Conservation (phyloP, 2,329 filamentous ascomycete species). For the Cordyceps pruinosa region DNA sequence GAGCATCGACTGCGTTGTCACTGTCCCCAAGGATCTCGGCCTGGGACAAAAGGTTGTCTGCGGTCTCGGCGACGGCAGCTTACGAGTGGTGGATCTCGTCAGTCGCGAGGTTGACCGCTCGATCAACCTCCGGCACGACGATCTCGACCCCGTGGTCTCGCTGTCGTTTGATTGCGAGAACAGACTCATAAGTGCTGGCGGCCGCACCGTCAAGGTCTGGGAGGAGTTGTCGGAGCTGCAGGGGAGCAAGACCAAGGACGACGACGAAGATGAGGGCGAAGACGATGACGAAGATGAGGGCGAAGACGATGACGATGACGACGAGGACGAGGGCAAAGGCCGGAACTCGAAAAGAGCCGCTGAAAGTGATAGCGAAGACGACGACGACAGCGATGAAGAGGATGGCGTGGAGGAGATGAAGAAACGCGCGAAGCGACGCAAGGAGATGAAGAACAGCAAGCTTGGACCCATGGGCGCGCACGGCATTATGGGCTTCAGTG, state of each 20-base stretch:
- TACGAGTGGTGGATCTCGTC: slow-evolving; percentile 71
- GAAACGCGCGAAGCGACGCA: slow-evolving; percentile 39
- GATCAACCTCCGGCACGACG: slow-evolving; percentile 63
- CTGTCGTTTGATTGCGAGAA: slow-evolving; percentile 80
- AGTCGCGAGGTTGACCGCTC: slow-evolving; percentile 64
- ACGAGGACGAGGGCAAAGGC: slow-evolving; percentile 26
- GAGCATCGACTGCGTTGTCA: slow-evolving; percentile 69
- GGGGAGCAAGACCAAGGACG: slow-evolving; percentile 36
- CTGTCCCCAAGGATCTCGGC: slow-evolving; percentile 64
- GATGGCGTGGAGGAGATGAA: slow-evolving; percentile 33
- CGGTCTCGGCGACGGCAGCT: slow-evolving; percentile 71
- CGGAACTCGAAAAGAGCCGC: slow-evolving; percentile 40
- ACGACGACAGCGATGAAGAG: slow-evolving; percentile 31
- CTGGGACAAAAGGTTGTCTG: slow-evolving; percentile 69
- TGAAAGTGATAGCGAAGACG: slow-evolving; percentile 40
- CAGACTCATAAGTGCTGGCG: slow-evolving; percentile 84
- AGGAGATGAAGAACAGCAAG: slow-evolving; percentile 34
- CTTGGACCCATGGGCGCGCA: slow-evolving; percentile 45
- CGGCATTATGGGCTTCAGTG: slow-evolving; percentile 44
- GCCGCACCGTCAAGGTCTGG: slow-evolving; percentile 85
- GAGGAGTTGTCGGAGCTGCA: slow-evolving; percentile 62
- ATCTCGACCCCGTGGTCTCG: slow-evolving; percentile 76
- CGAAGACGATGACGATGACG: slow-evolving; percentile 35
- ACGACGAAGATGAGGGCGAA: slow-evolving; percentile 41
- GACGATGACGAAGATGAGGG: slow-evolving; percentile 35